Percentiles rank a stretch among this genome's conserved stretches.
These are phyloP conservation scores for Patellifolia procumbens DNA, from an alignment of 179 eudicot species.

Conservation along the genomic window DNA sequence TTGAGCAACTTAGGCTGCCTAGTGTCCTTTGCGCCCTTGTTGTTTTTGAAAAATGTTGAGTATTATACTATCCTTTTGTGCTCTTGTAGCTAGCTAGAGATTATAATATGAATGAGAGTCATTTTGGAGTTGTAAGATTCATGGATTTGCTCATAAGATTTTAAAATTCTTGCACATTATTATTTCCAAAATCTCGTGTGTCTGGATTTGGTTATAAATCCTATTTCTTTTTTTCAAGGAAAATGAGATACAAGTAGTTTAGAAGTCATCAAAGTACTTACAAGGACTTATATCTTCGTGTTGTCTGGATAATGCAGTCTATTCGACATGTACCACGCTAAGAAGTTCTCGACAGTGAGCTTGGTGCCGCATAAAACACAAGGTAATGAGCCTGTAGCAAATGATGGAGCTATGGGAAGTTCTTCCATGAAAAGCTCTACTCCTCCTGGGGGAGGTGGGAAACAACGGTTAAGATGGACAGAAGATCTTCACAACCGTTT, in stretches of 20 bases:
- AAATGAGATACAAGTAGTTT: neutral
- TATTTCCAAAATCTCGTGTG: neutral
- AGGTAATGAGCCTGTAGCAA: constrained; percentile 45
- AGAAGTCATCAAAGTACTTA: neutral
- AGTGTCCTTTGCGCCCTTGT: neutral
- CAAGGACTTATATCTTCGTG: constrained; percentile 2
- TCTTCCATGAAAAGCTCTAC: constrained; percentile 38
- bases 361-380: constrained; percentile 53
- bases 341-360: constrained; percentile 44
- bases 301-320: constrained; percentile 28
- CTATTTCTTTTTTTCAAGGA: neutral
- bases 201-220: neutral
- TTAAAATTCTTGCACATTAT: neutral
- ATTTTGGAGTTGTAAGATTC: neutral
- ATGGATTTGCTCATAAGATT: neutral
- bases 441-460: constrained; percentile 46
- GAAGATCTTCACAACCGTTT: constrained; percentile 55
- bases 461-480: constrained; percentile 51
- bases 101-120: neutral
- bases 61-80: constrained; percentile 5
- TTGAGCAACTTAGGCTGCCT: neutral
- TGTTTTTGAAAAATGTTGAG: constrained; percentile 5
- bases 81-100: neutral
- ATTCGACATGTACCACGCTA: constrained; percentile 54
- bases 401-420: constrained; percentile 38